Evolutionary conservation across 73 alveolate species (phyloP).

Genomic region (Tetrahymena borealis): DNA sequence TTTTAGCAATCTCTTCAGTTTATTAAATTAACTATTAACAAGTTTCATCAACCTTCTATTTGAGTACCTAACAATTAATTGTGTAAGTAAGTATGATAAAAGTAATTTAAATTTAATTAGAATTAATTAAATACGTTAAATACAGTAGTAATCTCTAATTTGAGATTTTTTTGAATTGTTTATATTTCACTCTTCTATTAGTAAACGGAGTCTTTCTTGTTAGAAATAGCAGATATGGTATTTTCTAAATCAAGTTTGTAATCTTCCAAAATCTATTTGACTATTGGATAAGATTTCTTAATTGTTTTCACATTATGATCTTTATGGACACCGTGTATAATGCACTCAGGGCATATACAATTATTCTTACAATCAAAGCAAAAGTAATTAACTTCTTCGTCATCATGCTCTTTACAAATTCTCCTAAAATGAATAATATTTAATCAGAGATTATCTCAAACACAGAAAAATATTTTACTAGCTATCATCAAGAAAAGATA

Average conservation of each 20-base stretch:
- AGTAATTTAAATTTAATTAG: not conserved
- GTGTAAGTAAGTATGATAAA: too few relatives aligned
- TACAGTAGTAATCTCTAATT: not conserved
- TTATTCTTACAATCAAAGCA: constrained; percentile 31
- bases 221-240: not conserved
- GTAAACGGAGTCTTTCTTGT: not conserved
- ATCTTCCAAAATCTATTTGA: constrained; percentile 21
- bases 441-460: not conserved
- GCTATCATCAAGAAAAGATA: not conserved
- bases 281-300: constrained; percentile 35
- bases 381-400: constrained; percentile 29
- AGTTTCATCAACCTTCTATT: not conserved
- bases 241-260: not conserved
- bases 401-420: constrained; percentile 28
- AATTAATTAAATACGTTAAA: not conserved
- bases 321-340: constrained; percentile 27
- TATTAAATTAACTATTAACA: not conserved
- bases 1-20: not conserved
- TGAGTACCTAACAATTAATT: not conserved
- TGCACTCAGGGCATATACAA: constrained; percentile 45
- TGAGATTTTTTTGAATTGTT: not conserved
- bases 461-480: not conserved
- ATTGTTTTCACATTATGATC: constrained; percentile 44
- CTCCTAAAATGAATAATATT: not conserved
- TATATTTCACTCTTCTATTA: not conserved